Evolutionary conservation across 495 filamentous ascomycete species (phyloP), one percentile per base, ranked within the genome.

Genomic region (Annulohypoxylon bovei): DNA sequence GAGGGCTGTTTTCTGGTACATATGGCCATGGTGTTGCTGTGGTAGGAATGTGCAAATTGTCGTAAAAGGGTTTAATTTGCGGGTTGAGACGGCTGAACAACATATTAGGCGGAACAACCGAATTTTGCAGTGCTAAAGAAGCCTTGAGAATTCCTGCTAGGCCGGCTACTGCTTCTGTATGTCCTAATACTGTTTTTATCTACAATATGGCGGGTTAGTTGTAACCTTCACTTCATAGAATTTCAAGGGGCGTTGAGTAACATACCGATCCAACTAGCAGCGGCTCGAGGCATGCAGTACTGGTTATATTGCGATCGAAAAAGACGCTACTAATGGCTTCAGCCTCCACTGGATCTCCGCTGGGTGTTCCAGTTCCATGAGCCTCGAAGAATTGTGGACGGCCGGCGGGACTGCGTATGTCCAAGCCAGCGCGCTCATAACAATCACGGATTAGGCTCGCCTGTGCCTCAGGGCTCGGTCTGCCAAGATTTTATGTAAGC

Each of bases 281-380:
- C n/a, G 39, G 39, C 6, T 42, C n/a, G 1, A 6, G 3, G 12
- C 0, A 18, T 2, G 11, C 2, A 12, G 39, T 42, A 7, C 12
- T 20, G n/a, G 6, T 20, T 20, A 20, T 18, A 12, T 20, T 42
- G n/a, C 4, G n/a, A 7, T 42, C 60, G 27, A 78, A 74, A 42
- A 83, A 80, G 4, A 68, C 77, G 9, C 54, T 64, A 20, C 53
- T 68, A n/a, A 87, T 82, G 0, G 87, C 86, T 3, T 72, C 71
- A 0, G 80, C 72, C 62, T 91, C 87, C 0, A 81, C 71, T 0
- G 85, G 86, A 67, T 81, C 84, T 2, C 65, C 55, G 0, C 79
- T 79, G 2, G 68, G 77, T 0, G 88, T 90, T 0, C 88, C 88
- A 0, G 87, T 90, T 1, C 86, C 84, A 52, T 86, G 81, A 0